These are phyloP conservation scores for Fusarium armeniacum DNA, from an alignment of 2,329 filamentous ascomycete species.

Conservation along the genomic window DNA sequence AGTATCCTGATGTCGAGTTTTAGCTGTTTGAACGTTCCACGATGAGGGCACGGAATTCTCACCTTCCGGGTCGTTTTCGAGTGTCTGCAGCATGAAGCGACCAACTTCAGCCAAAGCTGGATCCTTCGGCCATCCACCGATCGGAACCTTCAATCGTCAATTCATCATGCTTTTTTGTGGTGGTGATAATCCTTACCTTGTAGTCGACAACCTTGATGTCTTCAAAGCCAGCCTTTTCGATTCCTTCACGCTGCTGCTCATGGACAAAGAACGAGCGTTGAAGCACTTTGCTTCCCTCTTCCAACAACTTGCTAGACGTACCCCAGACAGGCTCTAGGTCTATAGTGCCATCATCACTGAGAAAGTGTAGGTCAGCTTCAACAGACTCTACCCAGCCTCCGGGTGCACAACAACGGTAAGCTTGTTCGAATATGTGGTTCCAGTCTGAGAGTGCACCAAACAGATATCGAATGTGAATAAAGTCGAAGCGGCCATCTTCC, in stretches of 20 bases:
- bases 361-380: slow-evolving; percentile 32
- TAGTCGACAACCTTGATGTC: slow-evolving; percentile 40
- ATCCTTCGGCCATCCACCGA: slow-evolving; percentile 41
- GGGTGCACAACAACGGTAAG: slow-evolving; percentile 40
- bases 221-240: slow-evolving; percentile 35
- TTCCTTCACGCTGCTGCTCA: slow-evolving; percentile 26
- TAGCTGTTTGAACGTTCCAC: fast-evolving
- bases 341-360: slow-evolving; percentile 34
- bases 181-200: slow-evolving; percentile 6
- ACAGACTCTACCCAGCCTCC: slow-evolving; percentile 44
- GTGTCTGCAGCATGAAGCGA: slow-evolving; percentile 26
- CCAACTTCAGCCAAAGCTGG: slow-evolving; percentile 34
- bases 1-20: background rate
- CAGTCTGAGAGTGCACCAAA: slow-evolving; percentile 43
- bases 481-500: slow-evolving; percentile 30
- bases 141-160: slow-evolving; percentile 13
- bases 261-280: slow-evolving; percentile 34
- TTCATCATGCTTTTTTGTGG: fast-evolving
- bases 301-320: slow-evolving; percentile 13
- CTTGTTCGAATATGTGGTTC: slow-evolving; percentile 31
- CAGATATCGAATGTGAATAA: slow-evolving; percentile 41
- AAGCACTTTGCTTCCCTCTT: slow-evolving; percentile 33
- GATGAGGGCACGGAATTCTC: fast-evolving
- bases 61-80: slow-evolving; percentile 41
- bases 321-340: slow-evolving; percentile 17